Base-by-base conservation (phyloP, 2,329 filamentous ascomycete species). In the Xylariaceae sp. region DNA sequence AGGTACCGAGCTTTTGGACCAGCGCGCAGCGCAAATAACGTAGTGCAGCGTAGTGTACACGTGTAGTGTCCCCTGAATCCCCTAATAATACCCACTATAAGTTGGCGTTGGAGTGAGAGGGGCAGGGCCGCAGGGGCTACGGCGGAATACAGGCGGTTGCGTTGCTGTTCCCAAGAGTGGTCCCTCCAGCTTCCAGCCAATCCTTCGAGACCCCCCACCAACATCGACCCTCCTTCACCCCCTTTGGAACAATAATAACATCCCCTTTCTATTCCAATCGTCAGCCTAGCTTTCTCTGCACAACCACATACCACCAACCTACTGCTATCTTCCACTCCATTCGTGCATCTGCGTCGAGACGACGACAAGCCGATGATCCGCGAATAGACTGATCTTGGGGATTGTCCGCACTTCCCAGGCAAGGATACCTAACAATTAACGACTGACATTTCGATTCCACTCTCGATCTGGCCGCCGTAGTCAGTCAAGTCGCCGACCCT, bases 241-340 rank as follows among this genome's bases (percentile, higher is more conserved):
- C 62, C 58, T 60, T 64, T 60, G 55, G 60, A 64, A 57, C 55
- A 62, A 59, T 61, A 58, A 57, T 57, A 62, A 55, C 13, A 35
- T 45, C 58, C 62, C 62, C 61, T 61, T 59, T 60, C 62, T 34
- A 6, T 18, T 50, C 56, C 56, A 59, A 61, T 58, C 17, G 57
- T 54, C 59, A 15, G 57, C 54, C 62, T 56, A 63, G 62, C 57
- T 56, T 55, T 47, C 45, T 55, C 17, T 35, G 55, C 56, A 61
- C 55, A 55, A 17, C 34, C 50, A 50, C 55, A 4, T 30, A 30
- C 23, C 23, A 23, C 23, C 23, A 23, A 23, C 23, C 23, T 23
- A 23, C 45, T 54, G 23, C 59, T 42, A 54, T 42, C 47, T 35
- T 45, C 44, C 44, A 42, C 55, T 56, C 37, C 49, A 54, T 56